Base-by-base conservation (phyloP, 805 yeast species). In the Kodamaea fukazawae region DNA sequence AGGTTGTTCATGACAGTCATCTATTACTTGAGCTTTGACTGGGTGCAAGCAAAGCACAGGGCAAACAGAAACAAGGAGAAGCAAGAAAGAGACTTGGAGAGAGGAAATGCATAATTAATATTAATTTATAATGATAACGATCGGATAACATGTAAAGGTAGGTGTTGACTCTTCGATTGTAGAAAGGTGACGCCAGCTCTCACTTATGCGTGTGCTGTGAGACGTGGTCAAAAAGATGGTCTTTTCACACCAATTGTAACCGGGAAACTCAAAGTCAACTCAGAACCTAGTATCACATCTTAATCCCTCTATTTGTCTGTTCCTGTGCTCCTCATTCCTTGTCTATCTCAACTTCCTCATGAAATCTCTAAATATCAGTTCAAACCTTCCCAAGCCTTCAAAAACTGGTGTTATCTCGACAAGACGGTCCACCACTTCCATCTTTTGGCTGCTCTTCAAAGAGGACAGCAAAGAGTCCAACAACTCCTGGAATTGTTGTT, bases 391-490 rank as follows among this genome's bases (percentile, higher is more conserved):
- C 34, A 83, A 54, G 13, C 72, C 74, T 47, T 71, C 70, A 51
- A 83, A 81, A 12, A 81, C 57, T 0, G 81, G 80, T 34, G 66
- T 59, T 37, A 81, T 50, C 4, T 67, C 68, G 15, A 68, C 61
- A 55, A 83, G 62, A 20, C 70, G 67, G 27, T 76, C 70, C 13
- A 78, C 63, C 37, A 73, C 73, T 7, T 58, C 56, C 11, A 72
- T 37, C 7, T 44, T 40, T 3, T 42, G 52, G 32, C 72, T 73
- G 14, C 67, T 69, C 35, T 60, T 49, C 11, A 80, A 63, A 0
- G 78, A 64, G 5, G 71, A 75, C 32, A 68, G 67, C 14, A 81
- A 51, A 3, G 70, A 63, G 32, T 58, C 56, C 17, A 38, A 29
- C 22, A 34, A 18, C 3, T 17, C 25, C 81, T 44, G 1, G 82